Base-by-base conservation (phyloP, 2,329 filamentous ascomycete genomes). In the Setomelanomma holmii region DNA sequence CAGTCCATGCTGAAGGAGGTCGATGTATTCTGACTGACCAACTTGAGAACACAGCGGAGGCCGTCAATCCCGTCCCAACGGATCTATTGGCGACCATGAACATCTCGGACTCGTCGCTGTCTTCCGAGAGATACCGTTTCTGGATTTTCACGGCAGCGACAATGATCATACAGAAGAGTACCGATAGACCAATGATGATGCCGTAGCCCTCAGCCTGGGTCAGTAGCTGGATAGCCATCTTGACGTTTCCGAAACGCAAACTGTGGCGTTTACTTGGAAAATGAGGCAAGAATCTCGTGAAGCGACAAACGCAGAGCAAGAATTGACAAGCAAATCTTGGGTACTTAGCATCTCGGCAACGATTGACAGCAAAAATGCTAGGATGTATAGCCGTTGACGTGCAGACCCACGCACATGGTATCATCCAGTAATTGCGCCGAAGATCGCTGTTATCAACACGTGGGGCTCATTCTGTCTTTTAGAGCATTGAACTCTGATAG, bases 21-120 rank as follows among this genome's bases (percentile, higher is more conserved):
- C 8, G 20, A 7, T 11, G 39, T 6, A 20, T 30, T 14, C 20
- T 11, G 5, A 48, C 43, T 12, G 2, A 48, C 58, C 60, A 61
- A 10, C 55, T 60, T 2, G 58, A 61, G 14, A 59, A 52, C 4
- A 63, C 60, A 24, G 58, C 59, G 11, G 59, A 59, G 5, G 61
- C 61, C 8, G 61, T 56, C 17, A 64, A 47, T 24, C 61, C 57
- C 2, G 61, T 61, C 6, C 56, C 62, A 27, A 56, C 64, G 21
- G 55, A 58, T 34, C 61, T 51, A 24, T 60, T 55, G 7, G 56
- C 60, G 21, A 55, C 55, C 51, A 55, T 59, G 50, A 64, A 63
- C 55, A 60, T 61, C 45, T 65, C 60, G 6, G 59, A 62, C n/a
- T 59, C 61, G 40, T 56, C 55, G 17, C 51, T 51, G 21, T 61